Percentiles rank a stretch among this genome's conserved stretches.
Conservation (phyloP, 208 protist genomes). For the Leishmania turanica region DNA sequence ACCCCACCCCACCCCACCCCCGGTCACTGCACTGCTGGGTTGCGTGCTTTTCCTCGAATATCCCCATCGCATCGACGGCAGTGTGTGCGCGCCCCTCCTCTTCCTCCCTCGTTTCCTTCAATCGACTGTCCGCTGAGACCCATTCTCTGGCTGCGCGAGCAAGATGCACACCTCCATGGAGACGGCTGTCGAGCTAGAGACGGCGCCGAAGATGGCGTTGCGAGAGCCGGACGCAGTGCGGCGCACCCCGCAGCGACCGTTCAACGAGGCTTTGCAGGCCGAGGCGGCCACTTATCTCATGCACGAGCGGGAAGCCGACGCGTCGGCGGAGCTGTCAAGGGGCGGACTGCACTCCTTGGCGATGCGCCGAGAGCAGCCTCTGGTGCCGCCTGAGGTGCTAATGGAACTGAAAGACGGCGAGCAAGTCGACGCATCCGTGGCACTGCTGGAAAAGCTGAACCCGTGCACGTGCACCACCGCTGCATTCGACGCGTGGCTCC, state of each 20-base stretch:
- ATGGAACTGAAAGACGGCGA: constrained; percentile 15
- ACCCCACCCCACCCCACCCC: too few species aligned
- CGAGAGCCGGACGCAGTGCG: background rate
- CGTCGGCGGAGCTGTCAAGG: background rate
- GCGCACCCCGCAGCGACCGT: background rate
- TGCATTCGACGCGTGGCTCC: constrained; percentile 48
- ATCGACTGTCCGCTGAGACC: background rate
- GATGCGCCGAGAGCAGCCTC: background rate
- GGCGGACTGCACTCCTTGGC: background rate
- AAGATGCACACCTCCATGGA: background rate
- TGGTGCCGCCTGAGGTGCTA: background rate
- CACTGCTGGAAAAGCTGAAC: constrained; percentile 25
- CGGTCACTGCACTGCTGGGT: background rate
- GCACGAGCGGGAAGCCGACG: constrained; percentile 21
- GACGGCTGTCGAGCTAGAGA: background rate
- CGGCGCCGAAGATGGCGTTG: background rate
- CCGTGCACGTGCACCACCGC: constrained; percentile 32
- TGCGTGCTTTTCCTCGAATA: background rate
- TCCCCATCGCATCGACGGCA: background rate
- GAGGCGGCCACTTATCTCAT: constrained; percentile 19
- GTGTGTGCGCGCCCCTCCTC: background rate
- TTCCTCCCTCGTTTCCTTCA: background rate
- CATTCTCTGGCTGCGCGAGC: background rate
- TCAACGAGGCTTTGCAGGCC: constrained; percentile 18
- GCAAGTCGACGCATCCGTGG: background rate